Percentiles rank a stretch among this genome's conserved stretches.
These are phyloP conservation scores for Leccinum obscurum DNA, from an alignment of 768 basidiomycete genomes.

Conservation along the genomic window DNA sequence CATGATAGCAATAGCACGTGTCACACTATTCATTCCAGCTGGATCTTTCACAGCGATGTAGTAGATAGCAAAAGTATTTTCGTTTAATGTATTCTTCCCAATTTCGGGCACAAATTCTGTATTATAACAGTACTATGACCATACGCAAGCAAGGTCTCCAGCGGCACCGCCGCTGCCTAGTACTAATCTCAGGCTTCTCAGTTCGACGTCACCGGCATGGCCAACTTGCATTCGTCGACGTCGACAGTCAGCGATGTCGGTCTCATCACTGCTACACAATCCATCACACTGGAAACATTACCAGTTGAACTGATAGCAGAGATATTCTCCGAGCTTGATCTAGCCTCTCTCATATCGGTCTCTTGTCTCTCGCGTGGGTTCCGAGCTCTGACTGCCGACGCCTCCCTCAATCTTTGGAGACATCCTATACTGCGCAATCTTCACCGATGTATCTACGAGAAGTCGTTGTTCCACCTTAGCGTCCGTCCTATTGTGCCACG, in stretches of 20 bases:
- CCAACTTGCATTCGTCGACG: conserved; percentile 1
- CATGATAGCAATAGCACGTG: no score
- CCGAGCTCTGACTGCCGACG: conserved; percentile 57
- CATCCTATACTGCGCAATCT: conserved; percentile 65
- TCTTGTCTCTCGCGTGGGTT: conserved; percentile 64
- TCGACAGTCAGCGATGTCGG: neutral
- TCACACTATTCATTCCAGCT: no score
- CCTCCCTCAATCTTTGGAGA: conserved; percentile 75
- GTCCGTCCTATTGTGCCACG: conserved; percentile 65
- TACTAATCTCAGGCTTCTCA: no score
- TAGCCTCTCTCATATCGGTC: conserved; percentile 55
- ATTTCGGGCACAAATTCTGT: no score
- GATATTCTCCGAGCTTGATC: conserved; percentile 67
- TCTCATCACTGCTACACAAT: neutral
- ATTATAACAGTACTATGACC: no score
- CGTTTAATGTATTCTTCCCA: no score
- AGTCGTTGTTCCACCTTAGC: conserved; percentile 56
- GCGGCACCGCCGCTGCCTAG: no score
- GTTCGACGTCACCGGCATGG: neutral
- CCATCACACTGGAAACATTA: conserved; percentile 43
- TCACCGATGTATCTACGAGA: conserved; percentile 45
- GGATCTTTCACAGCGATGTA: no score
- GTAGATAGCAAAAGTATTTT: no score
- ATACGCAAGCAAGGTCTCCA: no score
- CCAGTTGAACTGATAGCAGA: conserved; percentile 80